phyloP scores from a whole-genome alignment of 768 basidiomycete species.

The Roridomyces roridus region DNA sequence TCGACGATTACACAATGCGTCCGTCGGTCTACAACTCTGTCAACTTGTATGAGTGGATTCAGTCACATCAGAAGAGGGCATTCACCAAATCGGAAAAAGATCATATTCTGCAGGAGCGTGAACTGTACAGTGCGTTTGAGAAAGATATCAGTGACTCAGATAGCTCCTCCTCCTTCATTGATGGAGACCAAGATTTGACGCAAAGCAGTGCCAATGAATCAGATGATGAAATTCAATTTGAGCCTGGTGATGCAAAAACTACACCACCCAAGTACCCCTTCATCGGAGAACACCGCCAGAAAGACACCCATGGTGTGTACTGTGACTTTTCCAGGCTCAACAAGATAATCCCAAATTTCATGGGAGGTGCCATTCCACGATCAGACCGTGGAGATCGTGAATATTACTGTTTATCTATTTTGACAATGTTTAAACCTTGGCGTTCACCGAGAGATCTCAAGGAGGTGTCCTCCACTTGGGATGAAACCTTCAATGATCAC shows the following conservation, averaged over 20 bases:
- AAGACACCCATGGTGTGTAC: background rate
- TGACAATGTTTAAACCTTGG: slow-evolving; percentile 35
- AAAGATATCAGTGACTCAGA: background rate
- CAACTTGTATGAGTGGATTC: slow-evolving; percentile 29
- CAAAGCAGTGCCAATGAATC: background rate
- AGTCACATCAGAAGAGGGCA: background rate
- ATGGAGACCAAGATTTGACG: too few species aligned
- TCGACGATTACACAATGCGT: slow-evolving; percentile 29
- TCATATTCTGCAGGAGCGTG: background rate
- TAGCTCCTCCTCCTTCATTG: too few species aligned
- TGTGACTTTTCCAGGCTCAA: background rate
- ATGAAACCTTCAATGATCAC: slow-evolving; percentile 21
- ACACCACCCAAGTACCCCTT: background rate
- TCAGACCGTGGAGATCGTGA: slow-evolving; percentile 36
- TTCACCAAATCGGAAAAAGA: background rate
- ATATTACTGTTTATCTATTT: slow-evolving; percentile 34
- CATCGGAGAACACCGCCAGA: background rate
- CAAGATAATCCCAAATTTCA: slow-evolving; percentile 32
- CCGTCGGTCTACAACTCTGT: slow-evolving; percentile 14
- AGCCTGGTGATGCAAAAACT: background rate
- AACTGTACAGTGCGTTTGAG: background rate
- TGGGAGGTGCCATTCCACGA: slow-evolving; percentile 31
- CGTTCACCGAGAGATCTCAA: slow-evolving; percentile 28
- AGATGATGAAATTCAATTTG: background rate
- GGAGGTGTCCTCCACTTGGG: slow-evolving; percentile 21